Conservation (phyloP, 192 early-diverging fungal genomes). For the Cladochytrium replicatum region DNA sequence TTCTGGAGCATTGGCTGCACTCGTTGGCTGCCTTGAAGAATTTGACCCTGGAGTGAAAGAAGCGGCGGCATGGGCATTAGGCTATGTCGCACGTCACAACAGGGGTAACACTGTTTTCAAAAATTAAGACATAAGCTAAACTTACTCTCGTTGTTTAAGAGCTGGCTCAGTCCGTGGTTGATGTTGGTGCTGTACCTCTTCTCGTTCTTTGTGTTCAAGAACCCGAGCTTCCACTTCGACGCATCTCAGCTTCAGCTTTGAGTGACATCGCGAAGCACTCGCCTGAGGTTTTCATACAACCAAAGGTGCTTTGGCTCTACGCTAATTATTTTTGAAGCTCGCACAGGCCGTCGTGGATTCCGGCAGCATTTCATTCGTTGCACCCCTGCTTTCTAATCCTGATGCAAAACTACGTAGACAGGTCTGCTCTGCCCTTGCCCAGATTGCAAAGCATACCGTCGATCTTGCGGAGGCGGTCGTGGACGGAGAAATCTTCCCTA, state of each 20-base stretch:
- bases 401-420: conserved; percentile 47
- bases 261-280: conserved; percentile 49
- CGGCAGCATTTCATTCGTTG: conserved; percentile 39
- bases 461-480: conserved; percentile 50
- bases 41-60: conserved; percentile 56
- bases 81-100: conserved; percentile 51
- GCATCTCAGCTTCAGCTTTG: conserved; percentile 47
- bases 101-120: conserved; percentile 24
- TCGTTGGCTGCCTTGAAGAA: conserved; percentile 47
- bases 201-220: conserved; percentile 50
- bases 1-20: conserved; percentile 39
- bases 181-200: conserved; percentile 44
- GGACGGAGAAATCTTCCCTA: conserved; percentile 46
- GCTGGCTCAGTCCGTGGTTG: conserved; percentile 44
- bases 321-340: conserved; percentile 25
- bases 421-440: conserved; percentile 42
- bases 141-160: too few species aligned
- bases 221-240: conserved; percentile 38
- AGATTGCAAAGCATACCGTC: conserved; percentile 50
- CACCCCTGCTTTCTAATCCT: conserved; percentile 35
- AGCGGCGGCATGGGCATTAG: conserved; percentile 47
- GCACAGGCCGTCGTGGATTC: conserved; percentile 52
- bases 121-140: too few species aligned
- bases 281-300: conserved; percentile 37
- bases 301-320: neutral